Evolutionary conservation across 2,329 filamentous ascomycete species (phyloP).

Genomic region (Amesomyces nigricolor): DNA sequence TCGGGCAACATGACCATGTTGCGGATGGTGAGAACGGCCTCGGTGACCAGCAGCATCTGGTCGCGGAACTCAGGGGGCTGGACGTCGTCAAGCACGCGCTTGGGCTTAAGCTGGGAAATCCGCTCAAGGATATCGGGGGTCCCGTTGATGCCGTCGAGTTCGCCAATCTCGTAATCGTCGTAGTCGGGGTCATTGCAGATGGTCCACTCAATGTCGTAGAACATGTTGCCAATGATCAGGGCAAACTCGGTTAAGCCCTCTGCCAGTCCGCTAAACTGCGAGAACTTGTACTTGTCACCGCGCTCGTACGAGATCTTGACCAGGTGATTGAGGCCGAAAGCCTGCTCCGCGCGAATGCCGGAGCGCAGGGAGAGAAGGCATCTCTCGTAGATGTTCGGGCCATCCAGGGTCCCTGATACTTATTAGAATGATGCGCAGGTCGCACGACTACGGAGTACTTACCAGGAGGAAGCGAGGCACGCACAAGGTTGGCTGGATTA

Average conservation of each 20-base stretch:
- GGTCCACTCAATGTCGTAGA: conserved; percentile 77
- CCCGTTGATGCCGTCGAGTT: conserved; percentile 55
- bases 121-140: conserved; percentile 68
- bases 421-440: conserved; percentile 26
- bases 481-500: conserved; percentile 42
- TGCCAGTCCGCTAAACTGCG: conserved; percentile 80
- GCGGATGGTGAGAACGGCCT: conserved; percentile 79
- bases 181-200: conserved; percentile 57
- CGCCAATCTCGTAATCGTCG: conserved; percentile 50
- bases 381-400: conserved; percentile 85
- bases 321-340: conserved; percentile 88
- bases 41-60: conserved; percentile 69
- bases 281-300: conserved; percentile 93
- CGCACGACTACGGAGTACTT: neutral
- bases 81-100: conserved; percentile 60
- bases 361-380: conserved; percentile 81
- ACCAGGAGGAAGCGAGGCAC: conserved; percentile 23
- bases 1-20: conserved; percentile 95
- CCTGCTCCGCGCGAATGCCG: conserved; percentile 71
- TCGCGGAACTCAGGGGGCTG: conserved; percentile 67
- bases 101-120: conserved; percentile 57
- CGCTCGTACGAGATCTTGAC: conserved; percentile 94
- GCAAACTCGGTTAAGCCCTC: conserved; percentile 84
- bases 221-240: conserved; percentile 69
- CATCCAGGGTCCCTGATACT: conserved; percentile 43